Percentiles rank a stretch among this genome's conserved stretches.
phyloP scores from a whole-genome alignment of 768 basidiomycete species.

The Collybia mongolica region DNA sequence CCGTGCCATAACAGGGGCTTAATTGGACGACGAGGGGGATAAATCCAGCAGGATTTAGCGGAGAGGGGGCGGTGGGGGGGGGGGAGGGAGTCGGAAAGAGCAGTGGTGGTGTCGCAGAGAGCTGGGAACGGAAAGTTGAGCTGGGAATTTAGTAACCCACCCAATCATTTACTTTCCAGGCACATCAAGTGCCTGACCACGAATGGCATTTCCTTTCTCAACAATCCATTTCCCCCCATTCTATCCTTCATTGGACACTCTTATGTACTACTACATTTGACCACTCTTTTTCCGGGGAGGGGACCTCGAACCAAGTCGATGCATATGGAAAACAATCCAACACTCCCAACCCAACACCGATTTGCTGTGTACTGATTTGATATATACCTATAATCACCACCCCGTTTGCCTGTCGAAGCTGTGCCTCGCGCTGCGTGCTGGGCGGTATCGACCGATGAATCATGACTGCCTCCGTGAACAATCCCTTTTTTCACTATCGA shows the following conservation, averaged over 20 bases:
- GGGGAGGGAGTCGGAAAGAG: constrained; percentile 7
- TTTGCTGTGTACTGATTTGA: neutral
- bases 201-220: constrained; percentile 13
- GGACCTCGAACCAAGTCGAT: constrained; percentile 1
- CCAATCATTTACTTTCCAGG: constrained; percentile 21
- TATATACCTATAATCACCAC: neutral
- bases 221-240: constrained; percentile 2
- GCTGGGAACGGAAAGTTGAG: constrained; percentile 9
- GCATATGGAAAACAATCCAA: constrained; percentile 1
- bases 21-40: no score
- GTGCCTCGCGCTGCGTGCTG: no score
- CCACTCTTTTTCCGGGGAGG: no score
- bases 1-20: constrained; percentile 10
- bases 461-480: neutral
- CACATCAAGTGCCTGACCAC: constrained; percentile 20
- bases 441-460: no score
- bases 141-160: constrained; percentile 17
- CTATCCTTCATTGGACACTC: no score
- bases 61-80: neutral
- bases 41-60: no score
- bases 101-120: constrained; percentile 18
- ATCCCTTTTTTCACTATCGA: neutral
- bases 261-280: no score
- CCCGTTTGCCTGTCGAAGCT: constrained; percentile 3
- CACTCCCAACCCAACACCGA: neutral